Base-by-base conservation (phyloP, 2,329 filamentous ascomycete genomes). In the Arthroderma uncinatum region DNA sequence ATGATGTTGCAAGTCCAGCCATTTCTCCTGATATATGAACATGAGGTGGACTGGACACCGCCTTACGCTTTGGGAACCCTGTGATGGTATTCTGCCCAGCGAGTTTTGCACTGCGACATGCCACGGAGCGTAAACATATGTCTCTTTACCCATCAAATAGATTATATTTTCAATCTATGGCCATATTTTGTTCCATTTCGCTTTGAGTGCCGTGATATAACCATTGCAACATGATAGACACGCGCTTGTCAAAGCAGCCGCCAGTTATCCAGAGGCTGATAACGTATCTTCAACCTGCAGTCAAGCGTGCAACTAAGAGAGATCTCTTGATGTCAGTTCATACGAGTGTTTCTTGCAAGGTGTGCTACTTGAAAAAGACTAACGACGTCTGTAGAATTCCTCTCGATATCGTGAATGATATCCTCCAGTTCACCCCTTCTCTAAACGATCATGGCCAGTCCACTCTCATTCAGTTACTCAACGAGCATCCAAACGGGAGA, bases 381-480 rank as follows among this genome's bases (percentile, higher is more conserved):
- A 23, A 23, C 37, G 16, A 9, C 4, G 16, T 42, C 8, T 16
- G 39, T 36, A 62, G 61, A 25, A 59, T 62, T 10, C 58, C 59
- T 2, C 10, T 40, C 21, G 37, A 53, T 8, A 58, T 48, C 2
- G 50, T 61, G 16, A 56, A 56, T 16, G 10, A 14, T 25, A 55
- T 62, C 52, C 54, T 54, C 10, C 50, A 9, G 30, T 59, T 48
- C 12, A 44, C 53, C 16, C 34, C 34, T n/a, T 39, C 33, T 36
- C 23, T 59, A 16, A 39, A 56, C 23, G 12, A 16, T 21, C 10
- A 57, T 34, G 47, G 42, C 5, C 40, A 44, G 12, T 28, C 10
- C 10, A n/a, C 14, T n/a, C 21, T 63, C 4, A 34, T 62, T 7
- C 44, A 39, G 4, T 19, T 62, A 23, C 57, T 63, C 39, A 59